Percentiles rank a stretch among this genome's conserved stretches.
These are phyloP conservation scores for Vitis hybrid DNA, from an alignment of 177 flowering plant genomes.

Conservation along the genomic window DNA sequence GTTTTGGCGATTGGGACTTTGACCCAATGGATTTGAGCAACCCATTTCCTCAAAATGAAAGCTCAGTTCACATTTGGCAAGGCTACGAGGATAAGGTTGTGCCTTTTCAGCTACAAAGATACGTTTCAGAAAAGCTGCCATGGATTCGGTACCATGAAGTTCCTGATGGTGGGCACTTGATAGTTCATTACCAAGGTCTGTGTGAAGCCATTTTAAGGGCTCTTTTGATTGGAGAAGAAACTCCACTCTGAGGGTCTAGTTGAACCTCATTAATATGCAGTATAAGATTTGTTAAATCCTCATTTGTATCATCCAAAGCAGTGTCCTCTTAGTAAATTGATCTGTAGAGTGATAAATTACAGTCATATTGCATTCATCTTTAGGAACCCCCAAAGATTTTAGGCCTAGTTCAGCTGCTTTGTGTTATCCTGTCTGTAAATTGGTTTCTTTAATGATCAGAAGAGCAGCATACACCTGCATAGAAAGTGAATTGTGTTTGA, in stretches of 20 bases:
- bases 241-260: neutral
- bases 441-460: no score
- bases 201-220: constrained; percentile 30
- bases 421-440: no score
- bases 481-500: no score
- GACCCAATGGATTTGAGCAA: constrained; percentile 32
- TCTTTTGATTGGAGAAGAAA: constrained; percentile 32
- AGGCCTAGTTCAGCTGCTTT: no score
- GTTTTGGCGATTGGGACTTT: constrained; percentile 37
- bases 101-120: constrained; percentile 35
- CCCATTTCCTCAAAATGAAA: constrained; percentile 25
- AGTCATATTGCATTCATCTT: no score
- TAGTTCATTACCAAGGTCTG: constrained; percentile 26
- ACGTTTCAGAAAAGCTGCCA: constrained; percentile 27
- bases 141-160: constrained; percentile 48
- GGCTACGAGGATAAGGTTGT: constrained; percentile 41
- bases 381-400: no score
- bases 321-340: no score
- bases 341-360: no score
- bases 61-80: constrained; percentile 41
- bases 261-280: neutral
- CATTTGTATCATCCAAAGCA: no score
- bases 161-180: constrained; percentile 39
- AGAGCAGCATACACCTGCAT: no score
- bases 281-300: no score